These are phyloP conservation scores for Neurospora sp. DNA, from an alignment of 495 filamentous ascomycete species.

Conservation along the genomic window DNA sequence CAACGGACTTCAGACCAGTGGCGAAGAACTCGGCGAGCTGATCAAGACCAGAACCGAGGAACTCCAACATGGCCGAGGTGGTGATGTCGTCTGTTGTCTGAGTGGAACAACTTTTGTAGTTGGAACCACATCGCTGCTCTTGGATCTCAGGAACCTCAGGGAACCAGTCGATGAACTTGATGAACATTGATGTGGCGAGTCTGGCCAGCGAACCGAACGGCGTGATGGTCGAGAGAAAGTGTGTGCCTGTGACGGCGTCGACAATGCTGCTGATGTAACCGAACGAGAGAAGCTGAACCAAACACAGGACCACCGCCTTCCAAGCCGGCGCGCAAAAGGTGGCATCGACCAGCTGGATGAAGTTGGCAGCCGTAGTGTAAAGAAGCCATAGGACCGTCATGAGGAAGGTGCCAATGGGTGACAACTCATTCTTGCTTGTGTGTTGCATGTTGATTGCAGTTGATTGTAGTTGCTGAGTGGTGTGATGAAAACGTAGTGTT, in stretches of 20 bases:
- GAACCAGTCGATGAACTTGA: not conserved
- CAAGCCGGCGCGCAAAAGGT: not conserved
- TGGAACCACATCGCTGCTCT: not conserved
- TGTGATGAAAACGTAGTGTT: too few relatives aligned
- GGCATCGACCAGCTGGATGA: not conserved
- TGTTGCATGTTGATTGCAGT: too few relatives aligned
- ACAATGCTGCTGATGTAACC: not conserved
- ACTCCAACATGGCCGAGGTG: not conserved
- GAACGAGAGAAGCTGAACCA: not conserved
- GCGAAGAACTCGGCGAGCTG: not conserved
- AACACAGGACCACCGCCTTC: not conserved
- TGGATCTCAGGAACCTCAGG: not conserved
- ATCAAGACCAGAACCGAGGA: not conserved
- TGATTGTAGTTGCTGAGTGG: too few relatives aligned
- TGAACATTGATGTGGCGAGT: not conserved
- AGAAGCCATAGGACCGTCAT: not conserved
- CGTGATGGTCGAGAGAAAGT: not conserved
- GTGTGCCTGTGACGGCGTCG: not conserved
- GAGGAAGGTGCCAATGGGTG: not conserved
- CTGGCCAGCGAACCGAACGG: not conserved
- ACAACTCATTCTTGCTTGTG: not conserved
- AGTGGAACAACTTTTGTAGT: not conserved
- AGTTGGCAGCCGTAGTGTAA: not conserved
- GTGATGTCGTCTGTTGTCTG: not conserved
- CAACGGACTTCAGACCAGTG: not conserved